Percentiles rank a stretch among this genome's conserved stretches.
Evolutionary conservation across 495 filamentous ascomycete genomes (phyloP).

Genomic region (Penicillium malachiteum): DNA sequence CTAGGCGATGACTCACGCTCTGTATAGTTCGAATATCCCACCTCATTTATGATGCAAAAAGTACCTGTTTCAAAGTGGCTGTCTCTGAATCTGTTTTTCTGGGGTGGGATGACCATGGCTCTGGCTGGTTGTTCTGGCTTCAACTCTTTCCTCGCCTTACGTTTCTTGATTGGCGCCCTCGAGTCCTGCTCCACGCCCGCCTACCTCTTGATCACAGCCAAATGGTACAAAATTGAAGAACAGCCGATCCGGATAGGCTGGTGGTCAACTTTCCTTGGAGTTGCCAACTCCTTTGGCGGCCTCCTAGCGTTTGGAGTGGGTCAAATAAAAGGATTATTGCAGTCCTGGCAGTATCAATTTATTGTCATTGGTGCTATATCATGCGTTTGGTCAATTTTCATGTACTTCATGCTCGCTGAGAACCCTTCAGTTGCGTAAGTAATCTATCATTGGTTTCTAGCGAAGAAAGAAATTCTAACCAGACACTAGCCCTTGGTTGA

Average conservation of each 20-base stretch:
- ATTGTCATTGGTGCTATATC: constrained; percentile 35
- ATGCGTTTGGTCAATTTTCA: constrained; percentile 30
- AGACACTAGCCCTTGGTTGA: not conserved
- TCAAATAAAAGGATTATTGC: constrained; percentile 5
- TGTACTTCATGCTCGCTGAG: constrained; percentile 33
- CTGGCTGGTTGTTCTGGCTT: constrained; percentile 5
- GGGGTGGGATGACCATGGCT: constrained; percentile 8
- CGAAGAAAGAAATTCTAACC: not conserved
- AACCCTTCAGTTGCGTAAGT: constrained; percentile 5
- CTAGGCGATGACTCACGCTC: not conserved
- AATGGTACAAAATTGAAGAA: constrained; percentile 32
- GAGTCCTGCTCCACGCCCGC: constrained; percentile 28
- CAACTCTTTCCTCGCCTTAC: constrained; percentile 1
- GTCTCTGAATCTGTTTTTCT: constrained; percentile 3
- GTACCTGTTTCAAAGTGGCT: constrained; percentile 8
- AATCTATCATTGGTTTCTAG: not conserved
- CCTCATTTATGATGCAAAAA: constrained; percentile 8
- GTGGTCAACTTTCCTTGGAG: constrained; percentile 23
- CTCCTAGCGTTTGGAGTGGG: constrained; percentile 15
- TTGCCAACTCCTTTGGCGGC: constrained; percentile 15
- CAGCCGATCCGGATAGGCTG: constrained; percentile 30
- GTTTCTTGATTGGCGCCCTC: constrained; percentile 25
- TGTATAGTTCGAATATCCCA: constrained; percentile 10
- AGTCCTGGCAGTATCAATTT: constrained; percentile 44
- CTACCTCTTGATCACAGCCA: constrained; percentile 30